A percentile compares a stretch with the other conserved stretches of the same genome.
These are phyloP conservation scores for Dendrobium catenatum DNA, from an alignment of 106 monocot genomes.

Conservation along the genomic window DNA sequence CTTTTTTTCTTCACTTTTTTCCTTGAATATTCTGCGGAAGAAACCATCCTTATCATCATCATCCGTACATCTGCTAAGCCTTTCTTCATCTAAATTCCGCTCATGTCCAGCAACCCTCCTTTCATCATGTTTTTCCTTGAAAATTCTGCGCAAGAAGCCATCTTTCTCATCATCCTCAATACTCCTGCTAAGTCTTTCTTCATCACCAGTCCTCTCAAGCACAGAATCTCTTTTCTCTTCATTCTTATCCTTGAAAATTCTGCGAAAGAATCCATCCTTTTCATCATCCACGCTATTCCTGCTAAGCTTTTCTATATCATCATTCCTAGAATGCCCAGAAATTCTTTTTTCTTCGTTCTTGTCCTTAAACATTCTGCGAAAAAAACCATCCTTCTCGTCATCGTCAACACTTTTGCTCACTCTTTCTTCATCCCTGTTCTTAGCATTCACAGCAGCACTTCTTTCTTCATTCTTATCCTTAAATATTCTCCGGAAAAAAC, in stretches of 20 bases:
- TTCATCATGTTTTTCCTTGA: constrained; percentile 63
- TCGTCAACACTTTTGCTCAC: constrained; percentile 26
- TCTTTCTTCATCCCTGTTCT: constrained; percentile 31
- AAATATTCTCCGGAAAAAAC: constrained; percentile 56
- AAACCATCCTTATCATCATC: constrained; percentile 55
- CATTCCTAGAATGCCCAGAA: constrained; percentile 22
- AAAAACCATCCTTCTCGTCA: constrained; percentile 59
- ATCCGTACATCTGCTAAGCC: constrained; percentile 23
- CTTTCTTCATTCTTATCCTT: constrained; percentile 51
- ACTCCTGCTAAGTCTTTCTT: constrained; percentile 15
- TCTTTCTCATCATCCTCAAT: constrained; percentile 55
- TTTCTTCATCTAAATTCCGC: constrained; percentile 45
- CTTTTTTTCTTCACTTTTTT: constrained; percentile 48
- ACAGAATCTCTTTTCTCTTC: constrained; percentile 32
- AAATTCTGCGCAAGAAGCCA: constrained; percentile 48
- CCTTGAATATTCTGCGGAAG: constrained; percentile 54
- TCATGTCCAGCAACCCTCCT: constrained; percentile 19
- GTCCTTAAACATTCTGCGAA: constrained; percentile 48
- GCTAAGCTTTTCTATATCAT: constrained; percentile 38
- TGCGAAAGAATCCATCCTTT: constrained; percentile 59
- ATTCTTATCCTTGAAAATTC: constrained; percentile 54
- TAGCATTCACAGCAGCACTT: constrained; percentile 21
- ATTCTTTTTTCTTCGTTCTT: constrained; percentile 50
- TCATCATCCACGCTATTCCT: constrained; percentile 31
- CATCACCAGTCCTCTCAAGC: constrained; percentile 31